Conservation (phyloP, 148 eudicot genomes). For the Camellia granthamiana region DNA sequence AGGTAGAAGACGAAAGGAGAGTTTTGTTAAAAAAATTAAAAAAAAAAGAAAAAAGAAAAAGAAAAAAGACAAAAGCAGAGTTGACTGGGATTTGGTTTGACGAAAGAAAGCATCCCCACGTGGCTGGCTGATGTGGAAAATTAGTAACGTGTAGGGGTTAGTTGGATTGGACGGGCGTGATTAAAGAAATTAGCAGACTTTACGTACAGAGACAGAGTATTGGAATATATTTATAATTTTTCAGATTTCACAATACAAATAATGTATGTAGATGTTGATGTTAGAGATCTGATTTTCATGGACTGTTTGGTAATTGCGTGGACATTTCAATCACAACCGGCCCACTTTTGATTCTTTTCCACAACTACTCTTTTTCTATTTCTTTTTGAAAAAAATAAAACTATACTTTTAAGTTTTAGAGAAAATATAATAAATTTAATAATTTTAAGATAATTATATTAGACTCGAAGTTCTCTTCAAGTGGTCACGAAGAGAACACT, state of each 20-base stretch:
- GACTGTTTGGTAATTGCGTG: constrained; percentile 9
- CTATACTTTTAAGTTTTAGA: no score
- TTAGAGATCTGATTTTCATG: neutral
- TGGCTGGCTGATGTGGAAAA: constrained; percentile 9
- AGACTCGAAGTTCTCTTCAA: no score
- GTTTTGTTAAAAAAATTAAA: neutral
- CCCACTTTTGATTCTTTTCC: neutral
- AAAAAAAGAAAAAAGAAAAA: neutral
- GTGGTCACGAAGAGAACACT: no score
- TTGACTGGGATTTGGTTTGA: constrained; percentile 22
- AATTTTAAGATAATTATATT: no score
- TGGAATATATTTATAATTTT: neutral
- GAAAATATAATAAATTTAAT: no score
- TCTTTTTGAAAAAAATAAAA: no score
- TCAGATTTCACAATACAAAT: neutral
- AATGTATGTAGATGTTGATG: no score
- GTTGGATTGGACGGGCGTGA: constrained; percentile 8
- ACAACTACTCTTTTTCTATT: neutral
- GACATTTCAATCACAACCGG: neutral
- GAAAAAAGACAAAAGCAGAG: constrained; percentile 3
- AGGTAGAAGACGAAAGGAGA: constrained; percentile 2
- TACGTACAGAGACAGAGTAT: neutral
- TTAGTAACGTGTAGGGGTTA: neutral
- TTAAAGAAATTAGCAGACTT: constrained; percentile 12
- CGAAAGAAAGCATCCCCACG: constrained; percentile 15